These are phyloP conservation scores for Sanghuangporus sanghuang DNA, from an alignment of 1,284 basidiomycete species.

Conservation along the genomic window DNA sequence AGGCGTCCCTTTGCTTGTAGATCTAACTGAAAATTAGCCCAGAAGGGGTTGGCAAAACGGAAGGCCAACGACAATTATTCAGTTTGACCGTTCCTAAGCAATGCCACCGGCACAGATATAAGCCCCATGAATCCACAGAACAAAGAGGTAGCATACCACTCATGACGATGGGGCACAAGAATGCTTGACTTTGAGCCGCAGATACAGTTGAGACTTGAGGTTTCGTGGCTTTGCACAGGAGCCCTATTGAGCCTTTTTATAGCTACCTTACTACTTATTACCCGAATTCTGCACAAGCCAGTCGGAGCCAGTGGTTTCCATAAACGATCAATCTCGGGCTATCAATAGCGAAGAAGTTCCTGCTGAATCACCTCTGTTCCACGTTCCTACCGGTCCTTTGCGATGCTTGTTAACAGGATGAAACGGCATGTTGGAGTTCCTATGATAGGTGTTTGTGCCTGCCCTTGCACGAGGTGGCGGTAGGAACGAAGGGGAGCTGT, in stretches of 20 bases:
- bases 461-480: background rate
- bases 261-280: too few species aligned
- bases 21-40: background rate
- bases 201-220: background rate
- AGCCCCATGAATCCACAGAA: background rate
- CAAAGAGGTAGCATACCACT: background rate
- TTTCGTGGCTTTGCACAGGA: background rate
- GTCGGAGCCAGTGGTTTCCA: too few species aligned
- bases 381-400: too few species aligned
- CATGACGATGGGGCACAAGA: background rate
- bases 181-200: background rate
- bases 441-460: background rate
- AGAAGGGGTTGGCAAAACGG: background rate
- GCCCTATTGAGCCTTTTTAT: too few species aligned
- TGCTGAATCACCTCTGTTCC: too few species aligned
- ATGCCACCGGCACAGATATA: background rate
- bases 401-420: background rate
- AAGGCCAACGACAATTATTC: conserved; percentile 12
- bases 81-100: conserved; percentile 13
- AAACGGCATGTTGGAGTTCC: background rate
- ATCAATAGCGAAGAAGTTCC: too few species aligned
- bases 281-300: too few species aligned
- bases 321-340: too few species aligned
- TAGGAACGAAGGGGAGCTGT: background rate
- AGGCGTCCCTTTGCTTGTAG: conserved; percentile 7